Base-by-base conservation (phyloP, 2,329 filamentous ascomycete genomes). In the Thelonectria discophora region DNA sequence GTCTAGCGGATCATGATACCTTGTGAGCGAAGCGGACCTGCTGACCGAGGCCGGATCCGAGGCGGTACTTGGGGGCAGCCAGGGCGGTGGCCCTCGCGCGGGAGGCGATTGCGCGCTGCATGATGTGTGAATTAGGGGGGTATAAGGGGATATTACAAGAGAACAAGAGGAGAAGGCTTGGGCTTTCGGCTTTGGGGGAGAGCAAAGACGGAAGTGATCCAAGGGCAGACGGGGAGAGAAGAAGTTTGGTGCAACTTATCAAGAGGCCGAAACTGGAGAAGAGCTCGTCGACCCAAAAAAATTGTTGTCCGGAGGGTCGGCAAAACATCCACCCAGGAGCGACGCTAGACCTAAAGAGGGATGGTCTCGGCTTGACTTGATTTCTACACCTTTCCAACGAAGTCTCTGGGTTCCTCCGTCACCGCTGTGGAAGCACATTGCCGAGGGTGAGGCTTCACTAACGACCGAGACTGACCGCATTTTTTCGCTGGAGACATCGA, bases 1-100 rank as follows among this genome's bases (percentile, higher is more conserved):
- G 65, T 72, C 68, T 60, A 68, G 55, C 8, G 58, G 17, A 40
- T 4, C 30, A 65, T 71, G 75, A 65, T 85, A 97, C 93, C 92
- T 98, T 98, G 88, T 98, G 94, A 70, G 94, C 93, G 79, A 97
- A 99, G 78, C 95, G 88, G 80, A 97, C 88, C 84, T 98, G 94
- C 80, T 97, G 93, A 72, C 92, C 84, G 73, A 92, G 79, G 73
- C 87, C 85, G 74, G 86, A 80, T 74, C 83, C 81, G 64, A 88
- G 83, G 74, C 89, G 88, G 78, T 89, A 84, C 77, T 86, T 87
- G 73, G 82, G 81, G 70, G 88, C 82, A 78, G 88, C 90, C 73
- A 94, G 88, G 84, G 90, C 88, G 72, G 93, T 91, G 77, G 92
- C 89, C 84, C 93, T 86, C 75, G 91, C 84, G 78, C 88, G 86